Evolutionary conservation across 108 stramenopile species (phyloP).

Genomic region (Nannochloropsis gaditana): DNA sequence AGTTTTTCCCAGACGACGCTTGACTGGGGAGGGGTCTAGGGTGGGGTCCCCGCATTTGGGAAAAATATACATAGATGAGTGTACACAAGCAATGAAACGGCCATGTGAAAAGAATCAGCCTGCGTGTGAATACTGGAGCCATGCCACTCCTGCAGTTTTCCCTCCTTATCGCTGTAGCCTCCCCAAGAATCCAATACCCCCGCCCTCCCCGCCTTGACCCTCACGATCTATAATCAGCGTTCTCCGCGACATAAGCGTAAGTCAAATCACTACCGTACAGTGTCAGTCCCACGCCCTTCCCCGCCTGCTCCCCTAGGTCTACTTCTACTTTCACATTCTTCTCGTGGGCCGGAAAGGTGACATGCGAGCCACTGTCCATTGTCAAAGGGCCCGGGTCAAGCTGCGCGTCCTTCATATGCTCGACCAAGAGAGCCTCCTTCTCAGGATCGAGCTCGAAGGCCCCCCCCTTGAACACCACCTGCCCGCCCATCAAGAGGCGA

Average conservation of each 20-base stretch:
- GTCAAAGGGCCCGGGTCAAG: conserved; percentile 35
- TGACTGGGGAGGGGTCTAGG: too few species aligned
- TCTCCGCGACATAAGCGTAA: conserved; percentile 84
- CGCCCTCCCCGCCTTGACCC: background rate
- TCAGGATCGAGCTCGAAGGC: conserved; percentile 83
- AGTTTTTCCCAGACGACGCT: conserved; percentile 47
- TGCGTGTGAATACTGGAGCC: too few species aligned
- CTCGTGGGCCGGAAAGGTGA: conserved; percentile 74
- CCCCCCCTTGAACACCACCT: conserved; percentile 76
- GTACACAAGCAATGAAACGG: too few species aligned
- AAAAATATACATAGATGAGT: too few species aligned
- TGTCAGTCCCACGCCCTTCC: conserved; percentile 52
- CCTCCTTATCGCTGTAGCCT: too few species aligned
- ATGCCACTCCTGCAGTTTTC: too few species aligned
- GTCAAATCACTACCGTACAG: conserved; percentile 90
- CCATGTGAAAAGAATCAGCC: too few species aligned
- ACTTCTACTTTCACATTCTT: conserved; percentile 77
- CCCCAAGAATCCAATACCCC: background rate
- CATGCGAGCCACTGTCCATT: conserved; percentile 29
- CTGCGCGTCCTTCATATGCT: conserved; percentile 78
- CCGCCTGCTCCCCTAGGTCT: conserved; percentile 59
- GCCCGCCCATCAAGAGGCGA: conserved; percentile 70
- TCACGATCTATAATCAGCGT: conserved; percentile 94
- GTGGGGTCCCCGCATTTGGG: too few species aligned
- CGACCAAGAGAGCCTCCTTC: conserved; percentile 73